phyloP scores from a whole-genome alignment of 441 rosid genomes.

The Euphorbia schlechtendalii region DNA sequence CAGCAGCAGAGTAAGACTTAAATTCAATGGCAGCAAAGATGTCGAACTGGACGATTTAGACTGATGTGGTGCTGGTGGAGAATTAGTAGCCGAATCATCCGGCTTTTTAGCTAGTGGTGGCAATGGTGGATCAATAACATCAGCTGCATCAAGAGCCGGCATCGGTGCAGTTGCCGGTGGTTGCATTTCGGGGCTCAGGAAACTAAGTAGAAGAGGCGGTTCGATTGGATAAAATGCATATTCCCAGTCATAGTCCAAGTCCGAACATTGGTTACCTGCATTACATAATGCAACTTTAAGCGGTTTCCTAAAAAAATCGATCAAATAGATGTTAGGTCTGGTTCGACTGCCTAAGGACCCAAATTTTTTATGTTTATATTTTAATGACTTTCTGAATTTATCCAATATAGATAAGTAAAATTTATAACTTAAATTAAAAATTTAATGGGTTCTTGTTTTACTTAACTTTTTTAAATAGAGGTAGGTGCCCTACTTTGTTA shows the following conservation, averaged over 20 bases:
- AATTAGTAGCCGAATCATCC: neutral
- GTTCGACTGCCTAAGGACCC: too few relatives aligned
- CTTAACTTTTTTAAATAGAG: too few relatives aligned
- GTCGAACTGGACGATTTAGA: conserved; percentile 16
- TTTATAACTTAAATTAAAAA: too few relatives aligned
- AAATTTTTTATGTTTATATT: too few relatives aligned
- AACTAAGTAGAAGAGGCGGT: conserved; percentile 37
- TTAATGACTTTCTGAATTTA: too few relatives aligned
- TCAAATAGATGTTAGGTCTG: too few relatives aligned
- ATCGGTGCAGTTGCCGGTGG: conserved; percentile 41
- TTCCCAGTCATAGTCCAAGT: conserved; percentile 21
- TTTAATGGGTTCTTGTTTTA: too few relatives aligned
- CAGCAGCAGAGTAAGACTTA: too few relatives aligned
- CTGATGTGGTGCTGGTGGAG: conserved; percentile 10
- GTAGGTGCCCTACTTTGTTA: too few relatives aligned
- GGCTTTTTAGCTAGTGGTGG: conserved; percentile 28
- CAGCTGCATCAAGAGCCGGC: conserved; percentile 40
- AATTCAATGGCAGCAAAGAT: conserved; percentile 11
- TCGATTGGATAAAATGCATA: conserved; percentile 42
- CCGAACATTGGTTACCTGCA: conserved; percentile 49
- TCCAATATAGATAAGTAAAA: too few relatives aligned
- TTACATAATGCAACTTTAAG: too few relatives aligned
- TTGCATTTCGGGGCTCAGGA: conserved; percentile 23
- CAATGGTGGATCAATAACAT: conserved; percentile 44
- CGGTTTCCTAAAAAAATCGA: too few relatives aligned